Percentiles rank a stretch among this genome's conserved stretches.
phyloP scores from a whole-genome alignment of 2,329 filamentous ascomycete species.

The Penicillium sp. region DNA sequence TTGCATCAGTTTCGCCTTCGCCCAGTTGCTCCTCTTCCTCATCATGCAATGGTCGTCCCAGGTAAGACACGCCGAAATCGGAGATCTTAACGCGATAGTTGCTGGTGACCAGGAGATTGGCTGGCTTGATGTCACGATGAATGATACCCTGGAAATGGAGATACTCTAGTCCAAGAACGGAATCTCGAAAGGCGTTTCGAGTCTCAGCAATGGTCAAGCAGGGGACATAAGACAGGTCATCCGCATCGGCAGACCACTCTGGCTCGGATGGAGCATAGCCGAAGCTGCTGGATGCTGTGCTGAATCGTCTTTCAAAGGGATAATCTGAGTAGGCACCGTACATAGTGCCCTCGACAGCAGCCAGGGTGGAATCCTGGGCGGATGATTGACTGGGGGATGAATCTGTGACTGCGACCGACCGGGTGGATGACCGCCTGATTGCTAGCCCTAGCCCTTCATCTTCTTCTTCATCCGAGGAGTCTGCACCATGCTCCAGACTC shows the following conservation, averaged over 20 bases:
- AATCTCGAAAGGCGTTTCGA: slow-evolving; percentile 84
- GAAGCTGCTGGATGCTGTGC: slow-evolving; percentile 69
- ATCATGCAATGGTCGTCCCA: slow-evolving; percentile 82
- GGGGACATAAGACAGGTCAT: slow-evolving; percentile 90
- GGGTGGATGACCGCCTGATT: slow-evolving; percentile 35
- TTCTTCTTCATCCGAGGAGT: slow-evolving; percentile 50
- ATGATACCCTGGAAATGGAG: slow-evolving; percentile 85
- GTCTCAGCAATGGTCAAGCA: slow-evolving; percentile 85
- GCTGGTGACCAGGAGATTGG: slow-evolving; percentile 84
- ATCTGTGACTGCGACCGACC: slow-evolving; percentile 43
- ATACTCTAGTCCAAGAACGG: slow-evolving; percentile 89
- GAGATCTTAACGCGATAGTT: slow-evolving; percentile 94
- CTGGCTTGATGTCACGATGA: slow-evolving; percentile 82
- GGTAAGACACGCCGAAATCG: slow-evolving; percentile 97
- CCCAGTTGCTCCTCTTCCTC: slow-evolving; percentile 76
- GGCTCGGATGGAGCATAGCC: slow-evolving; percentile 46
- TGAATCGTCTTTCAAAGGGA: slow-evolving; percentile 70
- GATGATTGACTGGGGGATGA: slow-evolving; percentile 55
- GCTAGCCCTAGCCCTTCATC: slow-evolving; percentile 39
- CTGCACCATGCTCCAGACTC: slow-evolving; percentile 79
- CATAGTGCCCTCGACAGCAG: slow-evolving; percentile 74
- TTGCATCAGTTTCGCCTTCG: slow-evolving; percentile 81
- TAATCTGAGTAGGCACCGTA: slow-evolving; percentile 69
- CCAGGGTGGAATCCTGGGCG: slow-evolving; percentile 34
- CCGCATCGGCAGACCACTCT: slow-evolving; percentile 55